Percentiles rank a stretch among this genome's conserved stretches.
Evolutionary conservation across 371 early-diverging fungal species (phyloP).

Genomic region (Circinella umbellata): DNA sequence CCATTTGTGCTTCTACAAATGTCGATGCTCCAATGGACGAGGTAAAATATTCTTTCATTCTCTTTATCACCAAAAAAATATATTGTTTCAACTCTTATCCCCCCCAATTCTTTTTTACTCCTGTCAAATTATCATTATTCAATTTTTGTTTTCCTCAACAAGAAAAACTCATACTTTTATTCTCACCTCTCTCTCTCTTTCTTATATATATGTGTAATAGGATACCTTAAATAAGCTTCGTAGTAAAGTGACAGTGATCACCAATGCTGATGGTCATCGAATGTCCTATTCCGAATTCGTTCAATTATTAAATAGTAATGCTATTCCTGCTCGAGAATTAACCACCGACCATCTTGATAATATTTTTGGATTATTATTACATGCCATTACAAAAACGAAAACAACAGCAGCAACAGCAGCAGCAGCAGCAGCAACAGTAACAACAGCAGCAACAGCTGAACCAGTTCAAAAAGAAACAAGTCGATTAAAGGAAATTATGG

Average conservation of each 20-base stretch:
- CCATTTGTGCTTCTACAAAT: conserved; percentile 42
- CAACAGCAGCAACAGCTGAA: conserved; percentile 7
- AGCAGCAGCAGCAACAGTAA: conserved; percentile 7
- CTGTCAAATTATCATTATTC: neutral
- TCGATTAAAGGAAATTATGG: conserved; percentile 18
- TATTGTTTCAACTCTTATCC: too few species aligned
- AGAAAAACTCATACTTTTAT: too few species aligned
- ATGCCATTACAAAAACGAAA: conserved; percentile 25
- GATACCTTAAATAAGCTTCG: conserved; percentile 22
- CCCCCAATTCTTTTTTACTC: neutral
- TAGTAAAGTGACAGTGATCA: conserved; percentile 17
- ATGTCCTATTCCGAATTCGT: conserved; percentile 41
- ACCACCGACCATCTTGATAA: conserved; percentile 45
- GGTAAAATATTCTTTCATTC: conserved; percentile 27
- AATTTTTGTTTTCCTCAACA: neutral
- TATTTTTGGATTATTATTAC: conserved; percentile 32
- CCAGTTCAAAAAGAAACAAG: neutral
- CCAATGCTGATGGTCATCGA: conserved; percentile 14
- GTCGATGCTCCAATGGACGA: conserved; percentile 42
- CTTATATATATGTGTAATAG: neutral
- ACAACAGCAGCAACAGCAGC: conserved; percentile 7
- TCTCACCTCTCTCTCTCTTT: too few species aligned
- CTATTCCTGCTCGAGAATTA: conserved; percentile 33
- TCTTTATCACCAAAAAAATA: too few species aligned
- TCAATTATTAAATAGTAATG: conserved; percentile 33